These are phyloP conservation scores for Physaria fendleri DNA, from an alignment of 345 rosid genomes.

Conservation along the genomic window DNA sequence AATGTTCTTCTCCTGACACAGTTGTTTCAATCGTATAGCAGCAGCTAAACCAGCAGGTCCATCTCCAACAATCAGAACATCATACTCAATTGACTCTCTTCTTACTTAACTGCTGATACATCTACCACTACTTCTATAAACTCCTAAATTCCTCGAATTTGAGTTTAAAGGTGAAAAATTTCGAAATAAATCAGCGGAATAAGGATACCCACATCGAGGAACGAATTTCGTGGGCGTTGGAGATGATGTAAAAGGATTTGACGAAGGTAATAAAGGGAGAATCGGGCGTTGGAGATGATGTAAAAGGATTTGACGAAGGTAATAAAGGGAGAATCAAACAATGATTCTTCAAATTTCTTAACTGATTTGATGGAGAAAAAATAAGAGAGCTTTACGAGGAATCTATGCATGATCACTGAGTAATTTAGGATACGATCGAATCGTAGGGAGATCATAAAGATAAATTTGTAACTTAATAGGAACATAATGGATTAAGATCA, in stretches of 20 bases:
- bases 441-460: background rate
- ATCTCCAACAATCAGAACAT: constrained; percentile 88
- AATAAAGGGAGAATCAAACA: constrained; percentile 12
- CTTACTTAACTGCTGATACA: constrained; percentile 31
- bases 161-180: constrained; percentile 25
- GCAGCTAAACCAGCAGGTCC: constrained; percentile 99
- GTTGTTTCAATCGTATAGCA: constrained; percentile 77
- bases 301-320: constrained; percentile 11
- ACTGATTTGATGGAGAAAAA: constrained; percentile 9
- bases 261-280: too few relatives aligned
- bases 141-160: constrained; percentile 7
- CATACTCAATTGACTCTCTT: constrained; percentile 75
- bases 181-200: constrained; percentile 7
- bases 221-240: too few relatives aligned
- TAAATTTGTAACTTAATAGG: too few relatives aligned
- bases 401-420: constrained; percentile 40
- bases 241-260: background rate
- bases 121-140: background rate
- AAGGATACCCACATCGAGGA: constrained; percentile 23
- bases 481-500: too few relatives aligned
- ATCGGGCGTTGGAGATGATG: too few relatives aligned
- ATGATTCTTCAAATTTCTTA: constrained; percentile 15
- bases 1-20: constrained; percentile 58
- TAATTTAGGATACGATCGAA: background rate
- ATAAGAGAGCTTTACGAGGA: constrained; percentile 24